phyloP scores from a whole-genome alignment of 2,329 filamentous ascomycete genomes.

The Cladosporium sphaerospermum region DNA sequence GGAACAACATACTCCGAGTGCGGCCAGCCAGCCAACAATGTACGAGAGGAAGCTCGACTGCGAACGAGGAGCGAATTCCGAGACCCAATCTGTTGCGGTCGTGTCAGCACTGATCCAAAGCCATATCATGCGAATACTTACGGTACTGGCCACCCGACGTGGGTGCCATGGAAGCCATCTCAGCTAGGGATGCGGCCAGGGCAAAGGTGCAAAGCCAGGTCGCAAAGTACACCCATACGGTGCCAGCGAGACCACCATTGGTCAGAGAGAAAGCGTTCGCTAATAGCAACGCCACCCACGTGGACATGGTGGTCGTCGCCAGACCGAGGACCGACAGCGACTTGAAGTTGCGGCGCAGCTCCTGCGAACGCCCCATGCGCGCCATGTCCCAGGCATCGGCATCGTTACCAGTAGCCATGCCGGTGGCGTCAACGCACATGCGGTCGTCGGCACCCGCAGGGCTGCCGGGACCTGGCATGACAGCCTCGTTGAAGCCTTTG shows the following conservation, averaged over 20 bases:
- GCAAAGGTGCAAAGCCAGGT: conserved; percentile 24
- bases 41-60: conserved; percentile 23
- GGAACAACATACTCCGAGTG: conserved; percentile 25
- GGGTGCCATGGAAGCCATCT: conserved; percentile 30
- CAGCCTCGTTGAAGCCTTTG: background rate
- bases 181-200: conserved; percentile 26
- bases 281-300: conserved; percentile 27
- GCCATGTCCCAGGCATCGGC: conserved; percentile 21
- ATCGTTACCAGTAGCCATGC: conserved; percentile 6
- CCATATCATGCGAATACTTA: background rate
- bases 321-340: conserved; percentile 25
- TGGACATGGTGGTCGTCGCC: conserved; percentile 26
- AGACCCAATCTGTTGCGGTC: conserved; percentile 21
- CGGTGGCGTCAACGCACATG: conserved; percentile 1
- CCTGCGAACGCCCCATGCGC: conserved; percentile 26
- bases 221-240: conserved; percentile 29
- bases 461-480: background rate
- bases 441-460: conserved; percentile 1
- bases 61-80: conserved; percentile 26
- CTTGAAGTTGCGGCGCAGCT: conserved; percentile 25
- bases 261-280: conserved; percentile 24
- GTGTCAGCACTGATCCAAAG: too few relatives aligned
- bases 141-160: conserved; percentile 27
- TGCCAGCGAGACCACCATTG: conserved; percentile 28
- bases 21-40: conserved; percentile 29